Conservation (phyloP, 2,329 filamentous ascomycete species). For the Gaeumannomyces tritici region DNA sequence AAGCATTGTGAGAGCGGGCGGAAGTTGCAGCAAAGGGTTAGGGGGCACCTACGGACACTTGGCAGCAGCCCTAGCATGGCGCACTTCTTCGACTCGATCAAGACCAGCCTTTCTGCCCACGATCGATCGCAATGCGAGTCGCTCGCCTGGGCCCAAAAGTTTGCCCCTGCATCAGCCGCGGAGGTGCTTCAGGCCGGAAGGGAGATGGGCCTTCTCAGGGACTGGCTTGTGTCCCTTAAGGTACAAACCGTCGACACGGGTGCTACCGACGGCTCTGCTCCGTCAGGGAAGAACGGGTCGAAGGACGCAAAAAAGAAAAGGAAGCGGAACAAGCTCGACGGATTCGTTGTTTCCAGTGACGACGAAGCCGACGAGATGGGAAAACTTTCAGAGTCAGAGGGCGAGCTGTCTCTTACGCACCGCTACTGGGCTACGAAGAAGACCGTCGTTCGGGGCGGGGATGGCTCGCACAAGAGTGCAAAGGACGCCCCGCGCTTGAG, state of each 20-base stretch:
- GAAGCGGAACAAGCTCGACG: slow-evolving; percentile 66
- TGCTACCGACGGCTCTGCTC: slow-evolving; percentile 21
- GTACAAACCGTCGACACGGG: slow-evolving; percentile 68
- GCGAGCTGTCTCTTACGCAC: slow-evolving; percentile 29
- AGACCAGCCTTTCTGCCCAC: slow-evolving; percentile 61
- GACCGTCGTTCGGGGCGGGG: slow-evolving; percentile 41
- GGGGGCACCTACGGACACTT: neutral
- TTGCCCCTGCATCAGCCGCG: slow-evolving; percentile 58
- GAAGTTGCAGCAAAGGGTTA: slow-evolving; percentile 31
- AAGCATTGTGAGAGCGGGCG: slow-evolving; percentile 49
- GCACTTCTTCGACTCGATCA: slow-evolving; percentile 48
- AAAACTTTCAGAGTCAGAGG: slow-evolving; percentile 55
- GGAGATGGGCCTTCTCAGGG: slow-evolving; percentile 61
- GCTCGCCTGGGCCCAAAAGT: slow-evolving; percentile 72
- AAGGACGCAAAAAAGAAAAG: slow-evolving; percentile 46
- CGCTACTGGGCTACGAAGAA: slow-evolving; percentile 32
- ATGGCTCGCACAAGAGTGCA: slow-evolving; percentile 19
- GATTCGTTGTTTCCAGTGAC: slow-evolving; percentile 70
- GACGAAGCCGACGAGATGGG: slow-evolving; percentile 64
- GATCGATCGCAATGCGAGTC: slow-evolving; percentile 70
- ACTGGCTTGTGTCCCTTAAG: slow-evolving; percentile 72
- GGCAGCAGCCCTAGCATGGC: slow-evolving; percentile 40
- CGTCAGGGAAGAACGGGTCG: slow-evolving; percentile 15
- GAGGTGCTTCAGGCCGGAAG: slow-evolving; percentile 68
- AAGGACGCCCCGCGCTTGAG: slow-evolving; percentile 41